A percentile compares a stretch with the other conserved stretches of the same genome.
These are phyloP conservation scores for Pestalotiopsis sp. DNA, from an alignment of 2,329 filamentous ascomycete species.

Conservation along the genomic window DNA sequence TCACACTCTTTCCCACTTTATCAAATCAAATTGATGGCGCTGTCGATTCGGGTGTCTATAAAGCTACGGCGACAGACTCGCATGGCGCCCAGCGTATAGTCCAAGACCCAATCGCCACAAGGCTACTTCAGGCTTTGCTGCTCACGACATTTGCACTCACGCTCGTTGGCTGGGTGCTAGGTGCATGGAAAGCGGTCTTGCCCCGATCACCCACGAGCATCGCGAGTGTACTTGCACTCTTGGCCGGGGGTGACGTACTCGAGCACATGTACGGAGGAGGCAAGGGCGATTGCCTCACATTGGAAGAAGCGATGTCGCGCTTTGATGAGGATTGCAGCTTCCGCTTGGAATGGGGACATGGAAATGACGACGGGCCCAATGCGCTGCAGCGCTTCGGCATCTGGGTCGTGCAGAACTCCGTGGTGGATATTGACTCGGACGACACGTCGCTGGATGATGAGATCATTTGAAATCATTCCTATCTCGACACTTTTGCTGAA, in stretches of 20 bases:
- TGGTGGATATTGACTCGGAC: neutral
- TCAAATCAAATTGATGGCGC: neutral
- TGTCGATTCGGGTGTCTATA: neutral
- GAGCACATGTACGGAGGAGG: conserved; percentile 6
- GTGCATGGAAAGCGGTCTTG: conserved; percentile 14
- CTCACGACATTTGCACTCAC: conserved; percentile 9
- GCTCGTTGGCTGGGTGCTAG: conserved; percentile 13
- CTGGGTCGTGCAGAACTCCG: neutral
- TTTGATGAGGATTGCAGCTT: neutral
- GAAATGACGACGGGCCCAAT: neutral
- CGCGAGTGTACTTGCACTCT: conserved; percentile 16
- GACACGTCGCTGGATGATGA: neutral
- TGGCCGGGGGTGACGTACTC: conserved; percentile 18
- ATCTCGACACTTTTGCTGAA: too few species aligned
- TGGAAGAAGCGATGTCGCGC: neutral
- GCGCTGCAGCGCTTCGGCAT: neutral
- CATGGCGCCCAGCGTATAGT: neutral
- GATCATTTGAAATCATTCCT: neutral
- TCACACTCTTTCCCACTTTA: neutral
- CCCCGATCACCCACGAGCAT: conserved; percentile 18
- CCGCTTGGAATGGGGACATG: neutral
- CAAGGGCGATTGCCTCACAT: neutral
- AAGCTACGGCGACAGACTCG: neutral
- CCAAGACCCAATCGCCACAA: neutral
- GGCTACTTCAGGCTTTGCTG: neutral